Base-by-base conservation (phyloP, 164 flowering plant genomes). In the Magnolia kwangsiensis region DNA sequence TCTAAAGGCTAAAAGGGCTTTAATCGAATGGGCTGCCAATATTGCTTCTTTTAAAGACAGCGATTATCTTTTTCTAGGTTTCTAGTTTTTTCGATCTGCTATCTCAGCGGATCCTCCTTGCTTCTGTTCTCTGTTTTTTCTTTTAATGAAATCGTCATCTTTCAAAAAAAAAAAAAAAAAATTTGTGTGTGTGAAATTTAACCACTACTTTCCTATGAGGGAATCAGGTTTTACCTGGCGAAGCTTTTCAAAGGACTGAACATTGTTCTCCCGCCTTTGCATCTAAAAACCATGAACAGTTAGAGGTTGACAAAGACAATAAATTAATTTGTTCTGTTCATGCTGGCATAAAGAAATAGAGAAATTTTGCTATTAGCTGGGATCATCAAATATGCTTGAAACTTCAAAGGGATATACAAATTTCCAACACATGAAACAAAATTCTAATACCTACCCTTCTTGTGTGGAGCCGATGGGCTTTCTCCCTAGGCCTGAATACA, bases 251-350 rank as follows among this genome's bases (percentile, higher is more conserved):
- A 96, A 96, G 58, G 99, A 96, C 77, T 94, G 98, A 76, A 94
- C 94, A 86, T 92, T 96, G 87, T 96, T 96, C 85, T 96, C 99
- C 84, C 99, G 91, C 89, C 99, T 87, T 86, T 96, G 99, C 99
- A 96, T 96, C 98, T 95, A 71, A 23, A 75, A 50, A 77, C 1
- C 10, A 79, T 76, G 50, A 71, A 27, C 23, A 72, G 55, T 10
- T 9, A 74, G 11, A 63, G 71, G 59, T 71, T 63, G 50, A 63
- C 13, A 70, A 68, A 63, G 51, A 58, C 11, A 74, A 19, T 23
- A 59, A 27, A 27, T 27, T 27, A 27, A 31, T 50, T 11, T 59
- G 51, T 50, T 21, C 8, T 21, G 65, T 7, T 58, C 51, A 31
- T 61, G n/a, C 31, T 51, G 51, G n/a, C 61, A 69, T 27, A 50